These are phyloP conservation scores for Salvia sclarea DNA, from an alignment of 305 asterid genomes.

Conservation along the genomic window DNA sequence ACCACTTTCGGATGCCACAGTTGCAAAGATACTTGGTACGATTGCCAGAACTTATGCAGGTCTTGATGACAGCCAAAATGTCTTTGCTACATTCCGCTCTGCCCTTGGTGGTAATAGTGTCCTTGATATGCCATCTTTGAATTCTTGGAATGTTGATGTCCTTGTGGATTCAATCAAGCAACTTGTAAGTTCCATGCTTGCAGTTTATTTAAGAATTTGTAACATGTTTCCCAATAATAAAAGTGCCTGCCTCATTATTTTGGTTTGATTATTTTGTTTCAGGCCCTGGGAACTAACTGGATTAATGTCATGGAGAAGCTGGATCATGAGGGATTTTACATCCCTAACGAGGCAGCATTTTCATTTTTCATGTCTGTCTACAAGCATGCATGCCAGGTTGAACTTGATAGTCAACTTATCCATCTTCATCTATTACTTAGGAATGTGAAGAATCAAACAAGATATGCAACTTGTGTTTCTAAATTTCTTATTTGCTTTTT, in stretches of 20 bases:
- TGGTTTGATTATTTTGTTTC: constrained; percentile 26
- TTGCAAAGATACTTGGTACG: constrained; percentile 83
- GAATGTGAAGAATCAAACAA: background rate
- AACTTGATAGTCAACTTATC: constrained; percentile 13
- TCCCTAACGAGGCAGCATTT: constrained; percentile 84
- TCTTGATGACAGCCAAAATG: constrained; percentile 70
- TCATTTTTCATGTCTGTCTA: constrained; percentile 83
- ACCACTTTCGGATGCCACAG: constrained; percentile 73
- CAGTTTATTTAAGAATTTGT: constrained; percentile 17
- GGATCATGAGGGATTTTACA: constrained; percentile 87
- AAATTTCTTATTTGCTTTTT: background rate
- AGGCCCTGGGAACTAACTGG: constrained; percentile 93
- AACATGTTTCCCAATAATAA: constrained; percentile 8
- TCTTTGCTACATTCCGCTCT: constrained; percentile 68
- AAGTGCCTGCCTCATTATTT: constrained; percentile 8
- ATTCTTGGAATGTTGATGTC: constrained; percentile 77
- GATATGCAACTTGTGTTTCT: background rate
- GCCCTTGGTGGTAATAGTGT: constrained; percentile 63
- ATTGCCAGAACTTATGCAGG: constrained; percentile 69
- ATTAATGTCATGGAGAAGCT: constrained; percentile 71
- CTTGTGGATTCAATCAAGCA: constrained; percentile 87
- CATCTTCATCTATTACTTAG: constrained; percentile 8
- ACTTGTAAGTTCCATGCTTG: constrained; percentile 59
- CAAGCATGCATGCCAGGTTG: constrained; percentile 79
- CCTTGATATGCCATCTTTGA: constrained; percentile 52